Conservation (phyloP, 129 eudicot species). For the Scalesia atractyloides region DNA sequence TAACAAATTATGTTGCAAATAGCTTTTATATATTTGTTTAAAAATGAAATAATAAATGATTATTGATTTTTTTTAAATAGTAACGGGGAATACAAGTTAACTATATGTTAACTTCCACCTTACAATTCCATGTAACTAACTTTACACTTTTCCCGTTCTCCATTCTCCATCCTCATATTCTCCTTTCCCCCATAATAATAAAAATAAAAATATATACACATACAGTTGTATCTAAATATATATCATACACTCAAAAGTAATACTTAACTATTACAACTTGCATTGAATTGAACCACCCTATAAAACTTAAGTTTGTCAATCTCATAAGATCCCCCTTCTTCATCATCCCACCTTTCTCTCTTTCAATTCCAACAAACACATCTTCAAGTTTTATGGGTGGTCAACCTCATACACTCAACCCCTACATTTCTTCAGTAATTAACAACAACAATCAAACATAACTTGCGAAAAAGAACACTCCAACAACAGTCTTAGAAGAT, state of each 20-base stretch:
- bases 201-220: background rate
- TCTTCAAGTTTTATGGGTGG: conserved; percentile 17
- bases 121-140: conserved; percentile 15
- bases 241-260: conserved; percentile 1
- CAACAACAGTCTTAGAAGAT: background rate
- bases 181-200: no score
- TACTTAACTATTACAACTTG: conserved; percentile 20
- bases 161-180: conserved; percentile 5
- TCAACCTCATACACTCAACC: conserved; percentile 9
- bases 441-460: conserved; percentile 4
- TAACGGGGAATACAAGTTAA: no score
- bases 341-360: conserved; percentile 21
- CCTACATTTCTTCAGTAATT: background rate
- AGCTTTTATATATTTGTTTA: no score
- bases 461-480: background rate
- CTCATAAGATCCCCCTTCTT: conserved; percentile 32
- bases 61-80: no score
- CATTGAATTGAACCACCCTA: conserved; percentile 24
- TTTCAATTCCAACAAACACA: conserved; percentile 8
- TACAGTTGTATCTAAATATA: background rate
- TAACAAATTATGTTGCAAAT: no score
- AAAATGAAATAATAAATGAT: no score
- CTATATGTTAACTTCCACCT: no score
- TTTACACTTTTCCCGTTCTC: conserved; percentile 12
- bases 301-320: conserved; percentile 19